Base-by-base conservation (phyloP, 1,284 basidiomycete species). In the Microbotryum lychnidis-dioicae region DNA sequence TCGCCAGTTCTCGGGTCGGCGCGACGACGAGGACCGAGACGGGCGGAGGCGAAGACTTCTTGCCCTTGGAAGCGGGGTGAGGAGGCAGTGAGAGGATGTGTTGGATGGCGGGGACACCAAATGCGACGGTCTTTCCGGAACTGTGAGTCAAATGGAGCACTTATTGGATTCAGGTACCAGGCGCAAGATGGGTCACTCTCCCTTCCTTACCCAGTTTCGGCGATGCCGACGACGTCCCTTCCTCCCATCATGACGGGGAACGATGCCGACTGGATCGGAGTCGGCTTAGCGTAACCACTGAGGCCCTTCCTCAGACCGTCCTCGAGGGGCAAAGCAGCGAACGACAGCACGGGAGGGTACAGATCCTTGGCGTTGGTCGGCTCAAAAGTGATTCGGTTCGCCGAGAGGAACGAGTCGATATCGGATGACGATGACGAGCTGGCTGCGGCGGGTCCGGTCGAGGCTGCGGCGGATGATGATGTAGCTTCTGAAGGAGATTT, bases 191-290 rank as follows among this genome's bases (percentile, higher is more conserved):
- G 50, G 55, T 16, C 16, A 48, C 6, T 9, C 42, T 12, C 23
- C 14, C 10, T 16, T 42, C 67, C 85, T 84, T 84, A 91, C 70
- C 93, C 96, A 2, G 94, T 99, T 80, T 98, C 93, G 18, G 96
- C 94, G 66, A 99, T 92, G 62, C 94, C 94, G 44, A 99, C 87
- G 0, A 75, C 97, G 92, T 66, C 70, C 9, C 62, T 58, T 8
- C 65, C 70, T 14, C 46, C 62, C 46, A 65, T 62, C 64, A 62
- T 67, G 56, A 64, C 62, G 42, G 63, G 66, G 88, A 56, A 99
- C 42, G 92, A 86, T 72, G 91, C 96, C 6, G 91, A 86, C 75
- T 98, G 94, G 62, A 99, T 93, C 0, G 94, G 91, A 0, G 93
- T 96, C 0, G 96, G 96, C 70, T 88, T 85, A 62, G 85, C 82